phyloP scores from a whole-genome alignment of 2,329 filamentous ascomycete species.

The Scedosporium apiospermum region DNA sequence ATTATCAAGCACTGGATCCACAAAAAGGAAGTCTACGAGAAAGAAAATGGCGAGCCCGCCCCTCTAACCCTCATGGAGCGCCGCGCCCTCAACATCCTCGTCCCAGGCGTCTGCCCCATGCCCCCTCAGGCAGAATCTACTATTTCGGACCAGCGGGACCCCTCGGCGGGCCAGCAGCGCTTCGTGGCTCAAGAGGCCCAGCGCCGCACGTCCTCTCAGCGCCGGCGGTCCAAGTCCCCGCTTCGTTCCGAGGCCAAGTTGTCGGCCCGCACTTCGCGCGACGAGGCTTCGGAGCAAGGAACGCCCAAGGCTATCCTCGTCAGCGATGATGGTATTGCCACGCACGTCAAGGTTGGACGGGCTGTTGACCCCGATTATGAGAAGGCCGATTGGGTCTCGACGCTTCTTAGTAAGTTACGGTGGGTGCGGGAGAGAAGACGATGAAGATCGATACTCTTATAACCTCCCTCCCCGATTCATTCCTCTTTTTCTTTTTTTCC shows the following conservation, averaged over 20 bases:
- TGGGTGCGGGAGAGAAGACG: too few relatives aligned
- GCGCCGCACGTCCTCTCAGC: too few relatives aligned
- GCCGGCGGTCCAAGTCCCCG: too few relatives aligned
- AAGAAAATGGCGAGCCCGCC: constrained; percentile 15
- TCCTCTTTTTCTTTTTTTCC: too few relatives aligned
- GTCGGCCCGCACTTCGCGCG: too few relatives aligned
- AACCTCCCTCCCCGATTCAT: not conserved
- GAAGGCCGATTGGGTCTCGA: not conserved
- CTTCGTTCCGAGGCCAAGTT: too few relatives aligned
- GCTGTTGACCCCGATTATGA: constrained; percentile 23
- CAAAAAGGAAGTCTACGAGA: constrained; percentile 16
- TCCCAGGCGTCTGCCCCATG: constrained; percentile 14
- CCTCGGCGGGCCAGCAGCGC: constrained; percentile 11
- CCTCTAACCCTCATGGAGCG: constrained; percentile 27
- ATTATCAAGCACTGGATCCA: constrained; percentile 29
- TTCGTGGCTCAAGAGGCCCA: too few relatives aligned
- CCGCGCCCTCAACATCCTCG: constrained; percentile 29
- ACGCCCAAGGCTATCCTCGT: not conserved
- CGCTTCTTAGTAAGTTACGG: not conserved
- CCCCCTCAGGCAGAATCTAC: not conserved
- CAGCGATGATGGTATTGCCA: constrained; percentile 9
- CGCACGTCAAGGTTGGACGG: constrained; percentile 28
- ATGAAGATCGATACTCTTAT: not conserved
- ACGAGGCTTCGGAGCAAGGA: too few relatives aligned
- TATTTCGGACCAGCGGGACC: not conserved